Conservation (phyloP, 495 filamentous ascomycete genomes). For the Trichocladium uniseriatum region DNA sequence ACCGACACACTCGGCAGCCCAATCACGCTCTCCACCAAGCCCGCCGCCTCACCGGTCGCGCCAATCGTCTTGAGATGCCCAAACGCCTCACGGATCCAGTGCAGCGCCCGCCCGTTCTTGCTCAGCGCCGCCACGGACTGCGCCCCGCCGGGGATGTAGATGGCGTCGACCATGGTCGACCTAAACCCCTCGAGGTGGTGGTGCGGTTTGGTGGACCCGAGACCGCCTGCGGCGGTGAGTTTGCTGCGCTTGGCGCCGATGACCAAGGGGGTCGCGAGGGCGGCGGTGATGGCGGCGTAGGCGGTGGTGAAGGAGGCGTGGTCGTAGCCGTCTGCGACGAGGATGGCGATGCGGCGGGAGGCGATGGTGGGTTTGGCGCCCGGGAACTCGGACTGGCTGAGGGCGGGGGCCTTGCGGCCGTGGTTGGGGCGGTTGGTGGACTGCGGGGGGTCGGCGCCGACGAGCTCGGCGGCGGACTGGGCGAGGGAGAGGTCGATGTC, state of each 20-base stretch:
- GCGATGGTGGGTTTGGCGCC: constrained; percentile 55
- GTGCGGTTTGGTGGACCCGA: constrained; percentile 56
- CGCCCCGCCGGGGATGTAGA: constrained; percentile 69
- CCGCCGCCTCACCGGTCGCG: constrained; percentile 59
- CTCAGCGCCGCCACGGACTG: constrained; percentile 50
- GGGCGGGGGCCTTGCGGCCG: constrained; percentile 51
- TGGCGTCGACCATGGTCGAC: constrained; percentile 76
- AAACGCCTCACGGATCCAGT: constrained; percentile 80
- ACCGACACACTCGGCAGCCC: constrained; percentile 46
- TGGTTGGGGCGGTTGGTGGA: constrained; percentile 50
- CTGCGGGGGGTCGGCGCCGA: constrained; percentile 53
- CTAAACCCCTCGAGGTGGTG: constrained; percentile 78
- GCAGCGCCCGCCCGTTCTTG: constrained; percentile 66
- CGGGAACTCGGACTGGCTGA: constrained; percentile 62
- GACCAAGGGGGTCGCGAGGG: constrained; percentile 58
- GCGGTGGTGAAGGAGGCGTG: constrained; percentile 52
- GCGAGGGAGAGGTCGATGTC: constrained; percentile 67
- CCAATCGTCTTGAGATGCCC: constrained; percentile 72
- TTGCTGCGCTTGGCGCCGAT: constrained; percentile 55
- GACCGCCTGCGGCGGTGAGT: constrained; percentile 49
- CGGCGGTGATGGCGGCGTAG: constrained; percentile 50
- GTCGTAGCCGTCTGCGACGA: constrained; percentile 78
- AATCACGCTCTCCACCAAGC: constrained; percentile 51
- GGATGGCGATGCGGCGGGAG: constrained; percentile 64
- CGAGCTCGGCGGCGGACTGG: constrained; percentile 52